A percentile compares a stretch with the other conserved stretches of the same genome.
Conservation (phyloP, 352 stramenopile genomes). For the Thalassiosira exigua region DNA sequence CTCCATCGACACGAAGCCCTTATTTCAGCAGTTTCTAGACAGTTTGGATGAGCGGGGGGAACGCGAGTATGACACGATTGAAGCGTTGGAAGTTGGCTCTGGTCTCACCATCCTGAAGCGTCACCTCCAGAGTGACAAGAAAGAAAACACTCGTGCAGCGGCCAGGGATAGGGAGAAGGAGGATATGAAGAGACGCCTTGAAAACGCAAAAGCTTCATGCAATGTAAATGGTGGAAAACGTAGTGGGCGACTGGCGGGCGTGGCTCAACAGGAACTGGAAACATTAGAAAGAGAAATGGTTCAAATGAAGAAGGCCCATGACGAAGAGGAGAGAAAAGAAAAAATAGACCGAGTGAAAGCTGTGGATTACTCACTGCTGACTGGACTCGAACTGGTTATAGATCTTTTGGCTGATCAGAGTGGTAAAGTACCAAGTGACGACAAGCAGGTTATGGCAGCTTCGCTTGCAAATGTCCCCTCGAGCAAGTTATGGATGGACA, state of each 20-base stretch:
- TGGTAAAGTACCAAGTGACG: slow-evolving; percentile 38
- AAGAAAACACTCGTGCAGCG: slow-evolving; percentile 43
- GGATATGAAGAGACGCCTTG: slow-evolving; percentile 65
- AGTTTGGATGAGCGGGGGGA: slow-evolving; percentile 75
- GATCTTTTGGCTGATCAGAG: slow-evolving; percentile 35
- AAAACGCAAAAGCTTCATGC: slow-evolving; percentile 72
- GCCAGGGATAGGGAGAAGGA: slow-evolving; percentile 61
- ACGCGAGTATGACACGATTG: slow-evolving; percentile 67
- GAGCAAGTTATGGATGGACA: slow-evolving; percentile 63
- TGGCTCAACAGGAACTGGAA: slow-evolving; percentile 67
- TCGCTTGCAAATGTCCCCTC: slow-evolving; percentile 33
- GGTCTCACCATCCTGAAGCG: slow-evolving; percentile 57
- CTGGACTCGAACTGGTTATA: slow-evolving; percentile 63
- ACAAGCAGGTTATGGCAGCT: slow-evolving; percentile 25
- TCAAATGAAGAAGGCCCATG: slow-evolving; percentile 30
- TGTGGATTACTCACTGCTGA: slow-evolving; percentile 64
- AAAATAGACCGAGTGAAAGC: slow-evolving; percentile 42
- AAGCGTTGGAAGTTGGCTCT: slow-evolving; percentile 37
- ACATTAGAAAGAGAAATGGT: slow-evolving; percentile 65
- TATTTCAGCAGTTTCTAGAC: slow-evolving; percentile 71
- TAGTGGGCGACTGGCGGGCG: slow-evolving; percentile 67
- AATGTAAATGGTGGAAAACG: slow-evolving; percentile 67
- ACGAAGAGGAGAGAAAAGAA: slow-evolving; percentile 43
- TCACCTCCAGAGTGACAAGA: slow-evolving; percentile 48
- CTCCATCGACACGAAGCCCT: slow-evolving; percentile 74